Conservation (phyloP, 208 protist species). For the Acanthamoeba lugdunensis region DNA sequence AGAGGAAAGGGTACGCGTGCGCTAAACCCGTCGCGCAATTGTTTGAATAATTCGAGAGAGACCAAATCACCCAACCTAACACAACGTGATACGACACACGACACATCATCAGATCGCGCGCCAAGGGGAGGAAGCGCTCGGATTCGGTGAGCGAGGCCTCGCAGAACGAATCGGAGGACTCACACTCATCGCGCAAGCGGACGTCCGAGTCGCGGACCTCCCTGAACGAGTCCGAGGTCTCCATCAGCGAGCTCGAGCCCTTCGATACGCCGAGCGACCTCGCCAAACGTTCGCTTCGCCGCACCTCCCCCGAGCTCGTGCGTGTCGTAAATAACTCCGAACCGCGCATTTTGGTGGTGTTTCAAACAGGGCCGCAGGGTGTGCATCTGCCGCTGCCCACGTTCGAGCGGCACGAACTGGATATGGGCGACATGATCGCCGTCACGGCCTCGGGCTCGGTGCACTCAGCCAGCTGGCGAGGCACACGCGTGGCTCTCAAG, state of each 20-base stretch:
- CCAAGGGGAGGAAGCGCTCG: not conserved
- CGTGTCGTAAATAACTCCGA: not conserved
- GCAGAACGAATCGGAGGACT: not conserved
- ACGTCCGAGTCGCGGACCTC: slow-evolving; percentile 1
- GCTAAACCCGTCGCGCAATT: not conserved
- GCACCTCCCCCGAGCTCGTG: not conserved
- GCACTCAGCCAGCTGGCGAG: slow-evolving; percentile 16
- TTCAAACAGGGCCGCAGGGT: not conserved
- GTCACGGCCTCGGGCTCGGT: slow-evolving; percentile 31
- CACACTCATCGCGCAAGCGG: slow-evolving; percentile 13
- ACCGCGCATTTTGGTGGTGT: not conserved
- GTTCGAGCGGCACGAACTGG: slow-evolving; percentile 23
- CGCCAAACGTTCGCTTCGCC: not conserved
- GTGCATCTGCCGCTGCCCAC: slow-evolving; percentile 48
- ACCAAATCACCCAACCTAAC: too few relatives aligned
- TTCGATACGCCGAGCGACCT: slow-evolving; percentile 36
- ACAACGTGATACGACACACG: too few relatives aligned
- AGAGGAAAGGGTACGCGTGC: not conserved
- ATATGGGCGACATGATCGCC: slow-evolving; percentile 32
- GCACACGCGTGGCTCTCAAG: slow-evolving; percentile 21
- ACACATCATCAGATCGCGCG: not conserved
- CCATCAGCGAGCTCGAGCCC: slow-evolving; percentile 41
- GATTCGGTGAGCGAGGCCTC: slow-evolving; percentile 2
- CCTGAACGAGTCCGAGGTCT: slow-evolving; percentile 25
- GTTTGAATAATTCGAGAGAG: too few relatives aligned